Conservation (phyloP, 441 rosid species). For the Gossypium davidsonii region DNA sequence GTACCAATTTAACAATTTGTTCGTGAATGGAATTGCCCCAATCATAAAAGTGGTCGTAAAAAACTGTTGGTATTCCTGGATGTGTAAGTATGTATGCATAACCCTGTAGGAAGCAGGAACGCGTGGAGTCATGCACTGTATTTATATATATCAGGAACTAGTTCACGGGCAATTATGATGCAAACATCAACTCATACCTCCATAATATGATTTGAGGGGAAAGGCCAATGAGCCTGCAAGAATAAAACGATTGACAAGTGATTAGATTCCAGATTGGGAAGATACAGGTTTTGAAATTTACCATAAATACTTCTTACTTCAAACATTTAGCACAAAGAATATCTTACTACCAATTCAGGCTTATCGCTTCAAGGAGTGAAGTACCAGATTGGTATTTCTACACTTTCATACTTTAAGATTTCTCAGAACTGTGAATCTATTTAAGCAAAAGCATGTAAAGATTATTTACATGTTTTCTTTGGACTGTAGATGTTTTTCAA, state of each 20-base stretch:
- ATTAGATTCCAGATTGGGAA: not conserved
- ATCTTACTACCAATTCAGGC: not conserved
- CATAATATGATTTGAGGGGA: constrained; percentile 80
- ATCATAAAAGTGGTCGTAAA: constrained; percentile 80
- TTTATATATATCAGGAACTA: not conserved
- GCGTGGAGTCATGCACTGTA: not conserved
- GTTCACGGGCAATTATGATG: not conserved
- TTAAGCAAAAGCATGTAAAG: not conserved
- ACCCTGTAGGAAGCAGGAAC: constrained; percentile 40
- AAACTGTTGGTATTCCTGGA: constrained; percentile 81
- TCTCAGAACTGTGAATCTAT: not conserved
- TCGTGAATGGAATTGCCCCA: constrained; percentile 66
- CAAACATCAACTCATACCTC: constrained; percentile 47
- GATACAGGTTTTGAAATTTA: not conserved
- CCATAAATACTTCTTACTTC: not conserved
- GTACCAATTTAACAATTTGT: constrained; percentile 76
- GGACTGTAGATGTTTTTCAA: not conserved
- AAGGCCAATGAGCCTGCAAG: constrained; percentile 91
- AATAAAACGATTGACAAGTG: constrained; percentile 3
- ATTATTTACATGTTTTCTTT: not conserved
- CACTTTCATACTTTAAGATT: not conserved
- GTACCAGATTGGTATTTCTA: not conserved
- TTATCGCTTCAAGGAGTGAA: not conserved
- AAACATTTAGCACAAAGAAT: not conserved
- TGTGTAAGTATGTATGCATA: constrained; percentile 81